A percentile compares a stretch with the other conserved stretches of the same genome.
phyloP scores from a whole-genome alignment of 805 yeast species.

The Monosporozyma aquatica region DNA sequence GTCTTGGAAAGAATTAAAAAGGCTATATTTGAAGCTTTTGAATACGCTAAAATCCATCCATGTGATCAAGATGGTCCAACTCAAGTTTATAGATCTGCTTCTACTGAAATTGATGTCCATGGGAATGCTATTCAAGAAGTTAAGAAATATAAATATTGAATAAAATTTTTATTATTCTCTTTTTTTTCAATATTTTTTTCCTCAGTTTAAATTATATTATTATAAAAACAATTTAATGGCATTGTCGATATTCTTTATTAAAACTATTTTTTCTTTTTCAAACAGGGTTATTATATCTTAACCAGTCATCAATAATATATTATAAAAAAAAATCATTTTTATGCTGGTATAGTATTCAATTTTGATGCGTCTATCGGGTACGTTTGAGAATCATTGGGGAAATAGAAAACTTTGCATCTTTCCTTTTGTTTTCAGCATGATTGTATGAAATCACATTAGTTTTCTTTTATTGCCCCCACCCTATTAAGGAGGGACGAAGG shows the following conservation, averaged over 20 bases:
- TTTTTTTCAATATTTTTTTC: background rate
- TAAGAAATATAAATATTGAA: slow-evolving; percentile 28
- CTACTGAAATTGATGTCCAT: slow-evolving; percentile 28
- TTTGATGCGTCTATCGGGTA: slow-evolving; percentile 1
- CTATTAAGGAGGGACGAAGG: slow-evolving; percentile 30
- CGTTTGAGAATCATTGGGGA: slow-evolving; percentile 9
- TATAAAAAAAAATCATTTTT: no score
- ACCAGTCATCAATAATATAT: no score
- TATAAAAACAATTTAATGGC: slow-evolving; percentile 13
- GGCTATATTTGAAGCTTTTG: slow-evolving; percentile 49
- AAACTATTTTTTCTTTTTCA: slow-evolving; percentile 5
- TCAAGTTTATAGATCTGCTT: slow-evolving; percentile 36
- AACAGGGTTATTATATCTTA: slow-evolving; percentile 3
- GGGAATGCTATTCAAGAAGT: slow-evolving; percentile 27
- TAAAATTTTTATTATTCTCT: background rate
- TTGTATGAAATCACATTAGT: no score
- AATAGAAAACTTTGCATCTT: background rate
- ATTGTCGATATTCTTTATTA: slow-evolving; percentile 12
- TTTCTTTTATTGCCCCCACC: no score
- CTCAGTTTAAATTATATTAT: slow-evolving; percentile 1
- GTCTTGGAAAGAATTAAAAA: slow-evolving; percentile 49
- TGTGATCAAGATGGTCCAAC: slow-evolving; percentile 41
- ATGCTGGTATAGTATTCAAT: no score
- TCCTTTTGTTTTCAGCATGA: background rate
- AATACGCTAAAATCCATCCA: slow-evolving; percentile 47